Percentiles rank a stretch among this genome's conserved stretches.
Conservation (phyloP, 345 rosid species). For the Limnanthes douglasii region DNA sequence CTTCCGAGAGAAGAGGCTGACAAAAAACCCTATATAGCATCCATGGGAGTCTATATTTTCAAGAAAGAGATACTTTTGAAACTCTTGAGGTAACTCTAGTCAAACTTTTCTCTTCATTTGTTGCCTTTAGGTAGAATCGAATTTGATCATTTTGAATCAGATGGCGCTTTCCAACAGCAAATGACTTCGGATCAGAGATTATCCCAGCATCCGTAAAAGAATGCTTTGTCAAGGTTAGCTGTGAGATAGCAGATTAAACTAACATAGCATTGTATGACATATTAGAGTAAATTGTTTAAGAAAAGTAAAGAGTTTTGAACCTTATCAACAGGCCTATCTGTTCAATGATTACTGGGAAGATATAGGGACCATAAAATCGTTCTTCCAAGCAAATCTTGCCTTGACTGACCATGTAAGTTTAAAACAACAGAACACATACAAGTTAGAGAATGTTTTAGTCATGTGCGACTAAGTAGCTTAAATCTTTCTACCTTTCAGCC, state of each 20-base stretch:
- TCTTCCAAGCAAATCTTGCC: conserved; percentile 90
- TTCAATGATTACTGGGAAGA: conserved; percentile 98
- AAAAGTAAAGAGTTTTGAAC: conserved; percentile 4
- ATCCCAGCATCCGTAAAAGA: conserved; percentile 90
- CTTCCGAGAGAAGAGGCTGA: conserved; percentile 63
- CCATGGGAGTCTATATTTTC: conserved; percentile 96
- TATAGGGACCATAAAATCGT: conserved; percentile 92
- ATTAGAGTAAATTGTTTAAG: no score
- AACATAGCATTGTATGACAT: no score
- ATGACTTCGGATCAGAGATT: conserved; percentile 93
- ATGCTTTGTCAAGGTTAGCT: conserved; percentile 42
- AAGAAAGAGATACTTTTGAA: conserved; percentile 88
- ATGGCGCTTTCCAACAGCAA: conserved; percentile 98
- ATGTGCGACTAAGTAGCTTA: conserved; percentile 1
- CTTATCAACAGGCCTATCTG: conserved; percentile 62
- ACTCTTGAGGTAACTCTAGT: conserved; percentile 53
- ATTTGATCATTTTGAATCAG: conserved; percentile 22
- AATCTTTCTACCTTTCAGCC: conserved; percentile 35
- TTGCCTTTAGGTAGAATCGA: neutral
- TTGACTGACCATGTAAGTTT: conserved; percentile 77
- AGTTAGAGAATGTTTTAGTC: no score
- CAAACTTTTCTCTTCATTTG: neutral
- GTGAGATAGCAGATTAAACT: neutral
- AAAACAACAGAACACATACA: no score
- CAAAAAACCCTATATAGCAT: conserved; percentile 90